These are phyloP conservation scores for Suaeda aralocaspica DNA, from an alignment of 148 eudicot species.

Conservation along the genomic window DNA sequence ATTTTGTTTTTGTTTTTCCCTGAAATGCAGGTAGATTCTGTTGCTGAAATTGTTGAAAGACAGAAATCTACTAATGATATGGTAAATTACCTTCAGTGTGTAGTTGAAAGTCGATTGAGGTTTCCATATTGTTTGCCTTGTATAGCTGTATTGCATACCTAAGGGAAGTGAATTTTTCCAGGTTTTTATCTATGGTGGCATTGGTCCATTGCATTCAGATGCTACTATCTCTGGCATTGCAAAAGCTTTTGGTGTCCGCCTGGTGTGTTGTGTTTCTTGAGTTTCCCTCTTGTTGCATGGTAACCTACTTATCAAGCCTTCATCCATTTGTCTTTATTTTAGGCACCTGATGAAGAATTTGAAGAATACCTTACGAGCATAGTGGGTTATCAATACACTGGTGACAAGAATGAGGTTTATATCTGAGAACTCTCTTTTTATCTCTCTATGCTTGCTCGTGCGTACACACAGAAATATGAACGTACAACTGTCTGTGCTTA, in stretches of 20 bases:
- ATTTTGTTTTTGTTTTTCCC: conserved; percentile 5
- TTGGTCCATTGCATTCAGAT: conserved; percentile 92
- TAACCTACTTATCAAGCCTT: conserved; percentile 4
- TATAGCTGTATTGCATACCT: background rate
- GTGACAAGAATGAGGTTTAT: conserved; percentile 77
- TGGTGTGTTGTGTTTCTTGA: conserved; percentile 42
- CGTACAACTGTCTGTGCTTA: too few relatives aligned
- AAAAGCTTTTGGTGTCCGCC: conserved; percentile 94
- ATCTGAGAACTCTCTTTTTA: background rate
- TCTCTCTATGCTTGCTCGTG: background rate
- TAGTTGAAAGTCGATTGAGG: background rate
- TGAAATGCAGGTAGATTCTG: conserved; percentile 71
- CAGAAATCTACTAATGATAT: conserved; percentile 65
- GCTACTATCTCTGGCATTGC: conserved; percentile 86
- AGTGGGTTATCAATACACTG: conserved; percentile 61
- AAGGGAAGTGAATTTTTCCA: conserved; percentile 24
- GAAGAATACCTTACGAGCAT: conserved; percentile 77
- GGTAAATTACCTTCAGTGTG: conserved; percentile 36
- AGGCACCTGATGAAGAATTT: conserved; percentile 99
- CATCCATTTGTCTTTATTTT: conserved; percentile 14
- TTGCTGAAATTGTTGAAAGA: conserved; percentile 82
- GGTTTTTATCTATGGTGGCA: conserved; percentile 97
- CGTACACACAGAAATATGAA: background rate
- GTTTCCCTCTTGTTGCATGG: conserved; percentile 2
- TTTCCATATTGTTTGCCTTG: background rate